phyloP scores from a whole-genome alignment of 2,329 filamentous ascomycete genomes.

The Trichoderma sp. region DNA sequence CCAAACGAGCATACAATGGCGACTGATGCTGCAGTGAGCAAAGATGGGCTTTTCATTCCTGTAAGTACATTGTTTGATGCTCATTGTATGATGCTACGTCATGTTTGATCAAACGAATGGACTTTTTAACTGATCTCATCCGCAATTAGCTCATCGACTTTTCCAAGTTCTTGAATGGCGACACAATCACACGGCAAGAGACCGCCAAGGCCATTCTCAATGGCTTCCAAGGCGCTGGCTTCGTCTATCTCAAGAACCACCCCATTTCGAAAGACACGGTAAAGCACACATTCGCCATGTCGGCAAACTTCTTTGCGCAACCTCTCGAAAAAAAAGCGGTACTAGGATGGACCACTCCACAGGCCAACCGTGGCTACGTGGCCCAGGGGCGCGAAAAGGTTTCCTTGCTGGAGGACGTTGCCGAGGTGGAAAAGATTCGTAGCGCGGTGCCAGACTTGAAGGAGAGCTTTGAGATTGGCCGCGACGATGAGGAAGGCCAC shows the following conservation, averaged over 20 bases:
- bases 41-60: constrained; percentile 54
- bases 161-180: constrained; percentile 64
- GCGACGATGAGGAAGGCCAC: constrained; percentile 54
- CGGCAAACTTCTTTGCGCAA: constrained; percentile 68
- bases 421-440: constrained; percentile 57
- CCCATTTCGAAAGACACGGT: constrained; percentile 62
- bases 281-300: constrained; percentile 61
- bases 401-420: constrained; percentile 51
- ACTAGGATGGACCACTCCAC: constrained; percentile 67
- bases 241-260: constrained; percentile 84
- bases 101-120: not conserved
- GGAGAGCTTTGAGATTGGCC: constrained; percentile 63
- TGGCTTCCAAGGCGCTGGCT: constrained; percentile 82
- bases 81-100: not conserved
- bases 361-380: constrained; percentile 73
- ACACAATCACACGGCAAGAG: constrained; percentile 55
- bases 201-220: constrained; percentile 70
- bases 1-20: constrained; percentile 24
- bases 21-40: constrained; percentile 45
- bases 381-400: constrained; percentile 70
- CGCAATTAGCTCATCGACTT: constrained; percentile 52
- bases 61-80: constrained; percentile 34
- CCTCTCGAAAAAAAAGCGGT: constrained; percentile 60
- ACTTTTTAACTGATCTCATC: not conserved
- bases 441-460: constrained; percentile 61